A percentile compares a stretch with the other conserved stretches of the same genome.
Evolutionary conservation across 2,329 filamentous ascomycete genomes (phyloP).

Genomic region (Trichoderma simmonsii): DNA sequence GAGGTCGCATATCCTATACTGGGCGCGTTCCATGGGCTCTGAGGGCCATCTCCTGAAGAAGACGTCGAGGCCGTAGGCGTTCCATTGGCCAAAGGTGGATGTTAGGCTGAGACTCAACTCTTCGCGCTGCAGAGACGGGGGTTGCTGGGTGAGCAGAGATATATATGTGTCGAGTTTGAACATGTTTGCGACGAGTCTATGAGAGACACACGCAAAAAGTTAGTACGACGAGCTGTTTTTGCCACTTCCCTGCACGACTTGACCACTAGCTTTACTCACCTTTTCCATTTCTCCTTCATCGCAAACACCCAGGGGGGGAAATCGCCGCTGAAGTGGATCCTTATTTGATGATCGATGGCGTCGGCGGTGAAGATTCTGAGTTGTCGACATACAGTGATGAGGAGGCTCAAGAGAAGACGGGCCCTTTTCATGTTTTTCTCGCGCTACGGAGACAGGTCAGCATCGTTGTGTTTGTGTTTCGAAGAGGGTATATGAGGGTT

Average conservation of each 20-base stretch:
- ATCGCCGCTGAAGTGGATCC: conserved; percentile 34
- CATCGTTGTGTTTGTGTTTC: background rate
- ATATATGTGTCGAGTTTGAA: conserved; percentile 41
- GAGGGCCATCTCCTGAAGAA: conserved; percentile 34
- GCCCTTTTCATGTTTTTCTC: conserved; percentile 32
- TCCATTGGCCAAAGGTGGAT: conserved; percentile 36
- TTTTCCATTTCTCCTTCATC: conserved; percentile 35
- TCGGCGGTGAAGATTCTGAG: conserved; percentile 37
- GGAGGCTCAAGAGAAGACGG: conserved; percentile 34
- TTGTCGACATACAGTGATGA: conserved; percentile 35
- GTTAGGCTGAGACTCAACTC: conserved; percentile 38
- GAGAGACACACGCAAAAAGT: background rate
- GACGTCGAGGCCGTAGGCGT: conserved; percentile 36
- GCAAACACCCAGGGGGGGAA: conserved; percentile 37
- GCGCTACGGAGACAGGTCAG: conserved; percentile 26
- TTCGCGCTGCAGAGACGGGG: conserved; percentile 33
- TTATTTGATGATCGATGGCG: conserved; percentile 34
- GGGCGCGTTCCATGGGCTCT: conserved; percentile 33
- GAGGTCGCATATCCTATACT: conserved; percentile 32
- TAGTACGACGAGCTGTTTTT: conserved; percentile 1
- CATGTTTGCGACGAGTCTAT: conserved; percentile 33
- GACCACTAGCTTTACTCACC: conserved; percentile 25
- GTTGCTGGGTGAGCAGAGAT: conserved; percentile 32
- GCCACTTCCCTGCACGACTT: background rate
- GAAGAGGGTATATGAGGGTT: background rate